Percentiles rank a stretch among this genome's conserved stretches.
phyloP scores from a whole-genome alignment of 345 rosid species.

The Ceriops decandra region DNA sequence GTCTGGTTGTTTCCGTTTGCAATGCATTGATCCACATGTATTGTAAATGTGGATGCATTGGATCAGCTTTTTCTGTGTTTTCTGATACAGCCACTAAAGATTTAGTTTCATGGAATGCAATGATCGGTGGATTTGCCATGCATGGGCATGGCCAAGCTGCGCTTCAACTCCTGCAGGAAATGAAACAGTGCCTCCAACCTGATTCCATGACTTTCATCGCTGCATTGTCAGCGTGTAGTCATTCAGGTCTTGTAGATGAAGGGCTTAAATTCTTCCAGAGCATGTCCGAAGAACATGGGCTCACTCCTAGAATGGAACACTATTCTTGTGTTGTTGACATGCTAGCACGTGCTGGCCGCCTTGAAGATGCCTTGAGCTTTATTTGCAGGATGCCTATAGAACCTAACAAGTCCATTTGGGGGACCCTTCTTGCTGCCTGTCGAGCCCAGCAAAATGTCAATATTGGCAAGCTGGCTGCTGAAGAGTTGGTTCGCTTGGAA shows the following conservation, averaged over 20 bases:
- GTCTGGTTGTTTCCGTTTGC: constrained; percentile 22
- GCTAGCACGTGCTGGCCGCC: constrained; percentile 39
- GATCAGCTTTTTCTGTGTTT: constrained; percentile 26
- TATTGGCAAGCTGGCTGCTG: constrained; percentile 32
- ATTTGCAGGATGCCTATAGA: constrained; percentile 29
- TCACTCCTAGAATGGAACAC: constrained; percentile 32
- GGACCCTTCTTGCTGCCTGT: constrained; percentile 35
- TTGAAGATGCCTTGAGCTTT: constrained; percentile 33
- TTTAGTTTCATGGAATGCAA: constrained; percentile 43
- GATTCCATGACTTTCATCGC: constrained; percentile 33
- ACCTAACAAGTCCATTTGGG: constrained; percentile 38
- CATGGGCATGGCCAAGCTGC: constrained; percentile 39
- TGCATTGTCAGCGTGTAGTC: constrained; percentile 36
- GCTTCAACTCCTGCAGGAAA: constrained; percentile 31
- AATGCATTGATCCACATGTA: constrained; percentile 44
- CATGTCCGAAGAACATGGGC: constrained; percentile 18
- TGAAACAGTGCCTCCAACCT: constrained; percentile 24
- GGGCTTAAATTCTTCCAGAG: constrained; percentile 30
- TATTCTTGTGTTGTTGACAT: constrained; percentile 38
- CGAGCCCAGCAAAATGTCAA: constrained; percentile 31
- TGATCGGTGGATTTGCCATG: constrained; percentile 38
- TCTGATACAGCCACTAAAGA: constrained; percentile 26
- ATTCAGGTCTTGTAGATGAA: constrained; percentile 36
- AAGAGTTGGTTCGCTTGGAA: constrained; percentile 33
- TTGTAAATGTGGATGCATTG: constrained; percentile 34